Evolutionary conservation across 352 stramenopile species (phyloP), one percentile per base, ranked within the genome.

Genomic region (Lagenidium giganteum): DNA sequence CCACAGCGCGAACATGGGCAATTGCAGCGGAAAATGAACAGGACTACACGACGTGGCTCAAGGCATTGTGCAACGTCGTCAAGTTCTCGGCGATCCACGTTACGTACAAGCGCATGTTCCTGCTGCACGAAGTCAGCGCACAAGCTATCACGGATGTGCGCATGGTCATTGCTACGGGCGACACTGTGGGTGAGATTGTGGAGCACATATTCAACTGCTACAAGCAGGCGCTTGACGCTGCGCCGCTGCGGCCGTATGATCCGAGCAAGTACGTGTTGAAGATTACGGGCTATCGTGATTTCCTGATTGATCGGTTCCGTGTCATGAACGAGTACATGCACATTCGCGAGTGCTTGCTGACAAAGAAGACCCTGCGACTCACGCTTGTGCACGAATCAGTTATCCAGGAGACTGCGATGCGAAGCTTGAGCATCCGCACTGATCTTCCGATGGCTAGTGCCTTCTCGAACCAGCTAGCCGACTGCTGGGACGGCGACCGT

Each of bases 151-250:
- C 78, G 16, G 81, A 93, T 56, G 81, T 91, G 42, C 79, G 81
- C 22, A 90, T 93, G 78, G 76, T 90, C 31, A 83, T 91, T 21
- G 71, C 75, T 1, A 87, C 79, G 0, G 70, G 75, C 4, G 80
- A 93, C 53, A 93, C 81, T 1, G 81, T 93, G n/a, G 76, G 73
- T 4, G 74, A 93, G 56, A 90, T 90, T 53, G 81, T 93, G 21
- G 81, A 91, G 69, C 76, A 89, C 42, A 91, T 93, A 21, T 93
- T 93, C 51, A 88, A 90, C 43, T 93, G 77, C 47, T 93, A 93
- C 67, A 80, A 88, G 47, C 72, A 87, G 47, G 70, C 67, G 14
- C 51, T 91, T 4, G 78, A 91, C 56, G 78, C 81, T 0, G 78
- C 79, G 0, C 78, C 81, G 8, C 56, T 93, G 44, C 62, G 62